Evolutionary conservation across 2,329 filamentous ascomycete genomes (phyloP).

Genomic region (Pseudogymnoascus verrucosus): DNA sequence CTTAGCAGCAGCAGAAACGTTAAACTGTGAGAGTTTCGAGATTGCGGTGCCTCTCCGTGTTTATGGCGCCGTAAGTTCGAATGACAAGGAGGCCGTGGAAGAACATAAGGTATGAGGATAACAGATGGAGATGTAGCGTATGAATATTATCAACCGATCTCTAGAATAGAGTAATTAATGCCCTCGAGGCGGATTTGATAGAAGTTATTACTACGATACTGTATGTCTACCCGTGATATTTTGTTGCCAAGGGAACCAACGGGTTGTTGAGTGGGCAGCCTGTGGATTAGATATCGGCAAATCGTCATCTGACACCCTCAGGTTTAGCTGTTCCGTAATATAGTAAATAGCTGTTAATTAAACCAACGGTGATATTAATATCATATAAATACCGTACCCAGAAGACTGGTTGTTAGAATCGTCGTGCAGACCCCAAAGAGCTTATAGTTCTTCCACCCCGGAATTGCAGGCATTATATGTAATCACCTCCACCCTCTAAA

Average conservation of each 20-base stretch:
- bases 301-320: neutral
- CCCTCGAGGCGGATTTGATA: neutral
- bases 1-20: slow-evolving; percentile 66
- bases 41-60: slow-evolving; percentile 77
- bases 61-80: slow-evolving; percentile 49
- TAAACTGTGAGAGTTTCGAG: slow-evolving; percentile 85
- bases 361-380: neutral
- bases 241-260: slow-evolving; percentile 6
- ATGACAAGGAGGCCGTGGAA: slow-evolving; percentile 18
- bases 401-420: neutral
- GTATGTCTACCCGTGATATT: neutral
- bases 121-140: neutral
- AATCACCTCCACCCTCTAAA: slow-evolving; percentile 10
- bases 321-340: neutral
- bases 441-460: slow-evolving; percentile 7
- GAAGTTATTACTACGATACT: neutral
- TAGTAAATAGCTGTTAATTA: neutral
- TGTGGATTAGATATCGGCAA: slow-evolving; percentile 2
- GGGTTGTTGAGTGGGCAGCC: neutral
- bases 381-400: neutral
- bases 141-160: neutral
- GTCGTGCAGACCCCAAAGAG: neutral
- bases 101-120: slow-evolving; percentile 4
- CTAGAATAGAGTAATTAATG: slow-evolving; percentile 8
- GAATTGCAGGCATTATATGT: slow-evolving; percentile 8